Conservation (phyloP, 768 basidiomycete species). For the Gymnopilus dilepis region DNA sequence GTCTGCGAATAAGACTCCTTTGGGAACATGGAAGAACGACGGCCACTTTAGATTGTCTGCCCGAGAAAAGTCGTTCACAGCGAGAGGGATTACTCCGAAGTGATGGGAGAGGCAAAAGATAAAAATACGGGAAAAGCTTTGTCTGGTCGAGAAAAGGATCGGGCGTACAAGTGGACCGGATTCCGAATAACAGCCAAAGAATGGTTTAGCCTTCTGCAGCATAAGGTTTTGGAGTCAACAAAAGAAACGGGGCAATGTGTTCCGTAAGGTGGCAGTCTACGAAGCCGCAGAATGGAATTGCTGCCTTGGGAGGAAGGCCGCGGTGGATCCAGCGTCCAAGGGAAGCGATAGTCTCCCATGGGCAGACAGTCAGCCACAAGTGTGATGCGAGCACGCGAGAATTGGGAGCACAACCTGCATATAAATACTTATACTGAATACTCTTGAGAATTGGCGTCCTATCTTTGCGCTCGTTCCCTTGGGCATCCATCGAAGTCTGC, state of each 20-base stretch:
- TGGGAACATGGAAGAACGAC: not conserved
- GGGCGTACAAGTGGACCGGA: not conserved
- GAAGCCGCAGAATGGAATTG: not conserved
- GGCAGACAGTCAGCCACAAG: not conserved
- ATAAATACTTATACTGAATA: not conserved
- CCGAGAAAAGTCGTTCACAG: not conserved
- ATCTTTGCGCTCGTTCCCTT: not conserved
- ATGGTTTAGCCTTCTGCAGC: not conserved
- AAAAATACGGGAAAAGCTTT: not conserved
- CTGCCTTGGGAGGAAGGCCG: not conserved
- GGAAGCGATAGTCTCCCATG: not conserved
- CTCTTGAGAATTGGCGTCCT: not conserved
- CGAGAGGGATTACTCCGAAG: slow-evolving; percentile 7
- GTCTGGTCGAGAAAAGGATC: not conserved
- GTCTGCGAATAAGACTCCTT: not conserved
- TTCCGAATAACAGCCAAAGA: not conserved
- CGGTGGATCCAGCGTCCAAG: not conserved
- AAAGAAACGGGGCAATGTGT: not conserved
- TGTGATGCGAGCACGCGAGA: not conserved
- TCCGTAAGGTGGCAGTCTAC: not conserved
- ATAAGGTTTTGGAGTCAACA: not conserved
- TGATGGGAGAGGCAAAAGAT: not conserved
- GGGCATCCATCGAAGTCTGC: not conserved
- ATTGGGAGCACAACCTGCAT: not conserved
- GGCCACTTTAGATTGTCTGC: slow-evolving; percentile 3